Percentiles rank a stretch among this genome's conserved stretches.
phyloP scores from a whole-genome alignment of 306 rosid genomes.

The Pyrus betulifolia region DNA sequence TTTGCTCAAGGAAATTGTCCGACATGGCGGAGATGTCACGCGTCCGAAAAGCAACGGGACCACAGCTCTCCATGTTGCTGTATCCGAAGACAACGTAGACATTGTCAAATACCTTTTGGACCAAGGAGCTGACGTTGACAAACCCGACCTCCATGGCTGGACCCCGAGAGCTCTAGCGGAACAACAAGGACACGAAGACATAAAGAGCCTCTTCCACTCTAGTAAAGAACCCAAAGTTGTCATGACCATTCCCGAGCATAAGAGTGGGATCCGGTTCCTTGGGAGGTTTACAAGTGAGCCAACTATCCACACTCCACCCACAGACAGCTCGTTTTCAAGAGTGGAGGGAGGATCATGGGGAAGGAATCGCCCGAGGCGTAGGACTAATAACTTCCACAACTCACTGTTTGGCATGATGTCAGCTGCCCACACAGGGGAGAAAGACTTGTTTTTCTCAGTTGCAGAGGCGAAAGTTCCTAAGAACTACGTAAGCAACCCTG shows the following conservation, averaged over 20 bases:
- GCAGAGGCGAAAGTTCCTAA: constrained; percentile 18
- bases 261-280: constrained; percentile 31
- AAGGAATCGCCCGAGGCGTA: constrained; percentile 53
- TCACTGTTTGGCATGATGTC: constrained; percentile 80
- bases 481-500: not conserved
- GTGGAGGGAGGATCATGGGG: constrained; percentile 37
- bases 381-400: constrained; percentile 57
- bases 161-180: constrained; percentile 71
- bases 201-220: constrained; percentile 48
- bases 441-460: constrained; percentile 21
- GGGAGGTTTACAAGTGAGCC: constrained; percentile 78
- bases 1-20: constrained; percentile 47
- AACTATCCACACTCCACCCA: constrained; percentile 34
- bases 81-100: constrained; percentile 54
- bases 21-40: constrained; percentile 58
- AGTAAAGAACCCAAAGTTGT: constrained; percentile 22
- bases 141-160: constrained; percentile 57
- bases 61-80: constrained; percentile 80
- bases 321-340: constrained; percentile 29
- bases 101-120: constrained; percentile 56
- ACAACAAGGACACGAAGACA: constrained; percentile 71
- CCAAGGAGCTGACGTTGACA: constrained; percentile 59
- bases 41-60: constrained; percentile 30
- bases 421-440: constrained; percentile 48
- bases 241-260: constrained; percentile 25